These are phyloP conservation scores for Rhizophagus sp. DNA, from an alignment of 192 early-diverging fungal species.

Conservation along the genomic window DNA sequence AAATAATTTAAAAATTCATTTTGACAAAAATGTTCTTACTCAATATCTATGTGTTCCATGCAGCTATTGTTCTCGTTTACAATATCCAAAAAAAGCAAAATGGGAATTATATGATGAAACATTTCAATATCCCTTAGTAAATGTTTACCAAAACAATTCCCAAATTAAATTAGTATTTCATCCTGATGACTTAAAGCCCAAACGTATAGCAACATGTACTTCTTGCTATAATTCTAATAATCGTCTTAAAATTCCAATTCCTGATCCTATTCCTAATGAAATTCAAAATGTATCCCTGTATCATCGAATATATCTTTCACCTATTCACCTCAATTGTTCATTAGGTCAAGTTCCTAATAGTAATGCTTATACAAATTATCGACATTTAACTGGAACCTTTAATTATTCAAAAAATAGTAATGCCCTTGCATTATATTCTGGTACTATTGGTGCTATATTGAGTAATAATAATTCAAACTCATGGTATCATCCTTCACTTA, in stretches of 20 bases:
- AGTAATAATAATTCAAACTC: background rate
- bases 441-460: background rate
- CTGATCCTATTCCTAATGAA: background rate
- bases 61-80: background rate
- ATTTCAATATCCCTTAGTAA: too few relatives aligned
- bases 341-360: background rate
- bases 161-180: too few relatives aligned
- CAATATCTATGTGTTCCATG: background rate
- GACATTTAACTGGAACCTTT: background rate
- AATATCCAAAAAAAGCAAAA: background rate
- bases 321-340: background rate
- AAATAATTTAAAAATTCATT: background rate
- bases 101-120: background rate
- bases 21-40: background rate
- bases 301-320: background rate
- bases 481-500: background rate
- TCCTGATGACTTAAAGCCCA: too few relatives aligned
- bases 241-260: background rate
- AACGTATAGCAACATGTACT: background rate
- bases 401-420: background rate
- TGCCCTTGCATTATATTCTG: conserved; percentile 9
- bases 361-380: conserved; percentile 7
- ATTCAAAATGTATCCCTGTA: background rate
- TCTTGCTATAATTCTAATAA: background rate
- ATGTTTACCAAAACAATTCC: too few relatives aligned